Conservation (phyloP, 2,329 filamentous ascomycete species). For the Talaromyces albobiverticillius region DNA sequence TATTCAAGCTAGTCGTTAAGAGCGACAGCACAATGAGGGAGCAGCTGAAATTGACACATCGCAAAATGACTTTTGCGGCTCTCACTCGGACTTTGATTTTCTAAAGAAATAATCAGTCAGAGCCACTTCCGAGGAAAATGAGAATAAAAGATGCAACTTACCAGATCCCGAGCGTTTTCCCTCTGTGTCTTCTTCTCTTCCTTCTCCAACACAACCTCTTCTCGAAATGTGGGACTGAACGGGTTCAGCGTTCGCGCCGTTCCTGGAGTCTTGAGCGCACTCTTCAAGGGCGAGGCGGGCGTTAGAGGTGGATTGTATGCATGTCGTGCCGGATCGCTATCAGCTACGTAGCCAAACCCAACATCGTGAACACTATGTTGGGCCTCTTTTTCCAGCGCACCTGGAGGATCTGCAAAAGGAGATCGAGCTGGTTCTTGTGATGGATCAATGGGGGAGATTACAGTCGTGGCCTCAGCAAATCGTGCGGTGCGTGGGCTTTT, state of each 20-base stretch:
- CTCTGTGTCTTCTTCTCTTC: conserved; percentile 77
- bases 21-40: conserved; percentile 91
- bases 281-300: conserved; percentile 79
- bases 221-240: conserved; percentile 84
- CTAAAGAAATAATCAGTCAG: conserved; percentile 43
- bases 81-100: conserved; percentile 90
- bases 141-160: conserved; percentile 50
- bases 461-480: conserved; percentile 64
- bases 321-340: conserved; percentile 51
- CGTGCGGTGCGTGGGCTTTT: conserved; percentile 58
- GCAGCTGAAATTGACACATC: conserved; percentile 94
- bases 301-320: conserved; percentile 54
- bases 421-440: conserved; percentile 37
- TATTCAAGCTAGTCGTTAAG: conserved; percentile 79
- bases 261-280: conserved; percentile 82
- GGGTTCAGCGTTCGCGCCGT: conserved; percentile 76
- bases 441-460: conserved; percentile 59
- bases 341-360: conserved; percentile 84
- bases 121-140: too few species aligned
- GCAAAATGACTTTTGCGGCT: conserved; percentile 91
- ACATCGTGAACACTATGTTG: conserved; percentile 69
- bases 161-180: conserved; percentile 81
- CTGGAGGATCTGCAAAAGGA: conserved; percentile 51
- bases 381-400: conserved; percentile 45
- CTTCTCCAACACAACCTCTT: conserved; percentile 85